Evolutionary conservation across 495 filamentous ascomycete species (phyloP).

Genomic region (Delitschia confertaspora): DNA sequence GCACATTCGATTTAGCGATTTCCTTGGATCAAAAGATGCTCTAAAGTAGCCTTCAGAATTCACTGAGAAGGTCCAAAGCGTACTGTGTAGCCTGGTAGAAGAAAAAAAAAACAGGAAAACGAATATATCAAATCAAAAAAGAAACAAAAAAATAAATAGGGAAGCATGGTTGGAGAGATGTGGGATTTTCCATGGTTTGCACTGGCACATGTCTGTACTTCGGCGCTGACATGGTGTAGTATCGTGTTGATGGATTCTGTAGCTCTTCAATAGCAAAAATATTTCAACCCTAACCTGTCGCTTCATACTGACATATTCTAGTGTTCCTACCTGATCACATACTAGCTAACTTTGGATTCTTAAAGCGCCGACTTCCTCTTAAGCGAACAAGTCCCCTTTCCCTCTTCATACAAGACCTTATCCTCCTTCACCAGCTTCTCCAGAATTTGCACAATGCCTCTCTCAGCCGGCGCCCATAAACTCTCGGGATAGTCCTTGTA

Average conservation of each 20-base stretch:
- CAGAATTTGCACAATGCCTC: conserved; percentile 35
- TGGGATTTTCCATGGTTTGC: too few relatives aligned
- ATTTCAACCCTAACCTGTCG: too few relatives aligned
- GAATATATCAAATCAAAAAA: neutral
- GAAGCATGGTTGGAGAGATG: too few relatives aligned
- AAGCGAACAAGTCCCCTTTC: conserved; percentile 25
- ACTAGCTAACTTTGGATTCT: too few relatives aligned
- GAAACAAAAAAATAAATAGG: conserved; percentile 6
- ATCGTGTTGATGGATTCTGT: too few relatives aligned
- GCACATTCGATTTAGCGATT: neutral
- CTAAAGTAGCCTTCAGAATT: neutral
- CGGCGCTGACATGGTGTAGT: too few relatives aligned
- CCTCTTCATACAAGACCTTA: conserved; percentile 28
- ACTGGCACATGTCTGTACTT: too few relatives aligned
- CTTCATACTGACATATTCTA: too few relatives aligned
- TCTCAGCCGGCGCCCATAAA: conserved; percentile 53
- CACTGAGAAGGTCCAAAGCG: neutral
- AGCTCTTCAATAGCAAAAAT: too few relatives aligned
- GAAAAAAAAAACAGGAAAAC: conserved; percentile 15
- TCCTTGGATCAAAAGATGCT: neutral
- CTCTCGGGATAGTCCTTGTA: conserved; percentile 70
- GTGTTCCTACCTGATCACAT: too few relatives aligned
- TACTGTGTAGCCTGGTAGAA: conserved; percentile 17
- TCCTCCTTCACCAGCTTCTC: conserved; percentile 35
- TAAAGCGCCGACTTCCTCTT: conserved; percentile 24